Base-by-base conservation (phyloP, 2,329 filamentous ascomycete genomes). In the Cytospora paraplurivora region DNA sequence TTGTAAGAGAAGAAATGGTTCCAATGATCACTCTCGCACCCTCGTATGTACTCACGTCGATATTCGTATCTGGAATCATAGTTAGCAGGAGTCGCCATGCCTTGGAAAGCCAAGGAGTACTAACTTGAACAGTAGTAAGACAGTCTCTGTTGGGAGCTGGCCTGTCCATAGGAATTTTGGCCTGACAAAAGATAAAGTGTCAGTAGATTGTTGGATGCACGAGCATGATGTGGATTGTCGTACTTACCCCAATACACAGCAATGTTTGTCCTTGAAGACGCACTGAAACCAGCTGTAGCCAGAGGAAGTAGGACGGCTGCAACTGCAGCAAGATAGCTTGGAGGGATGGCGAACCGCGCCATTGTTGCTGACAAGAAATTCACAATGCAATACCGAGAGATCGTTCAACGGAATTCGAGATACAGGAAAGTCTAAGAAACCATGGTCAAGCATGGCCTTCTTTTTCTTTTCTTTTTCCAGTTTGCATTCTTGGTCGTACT, bases 241-340 rank as follows among this genome's bases (percentile, higher is more conserved):
- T 4, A 27, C 8, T 37, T 74, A 77, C 87, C 88, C 88, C 88
- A 91, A 73, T 91, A 91, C 1, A 89, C 78, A 33, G 83, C 86
- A 60, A 90, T 71, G 69, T 89, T 90, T 56, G 73, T 77, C 1
- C 71, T 69, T 1, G 80, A 78, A n/a, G 70, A 71, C 5, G 82
- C 65, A 65, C 80, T 75, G 68, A 85, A 82, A 13, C 76, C 79
- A 21, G 78, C 79, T 38, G 74, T 67, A 19, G 68, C 74, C 2
- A 70, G 64, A 7, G 77, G 74, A 19, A 73, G 64, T 19, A 52
- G 17, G 11, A 56, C n/a, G 19, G 50, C 41, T n/a, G 41, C 54
- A 17, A 54, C 5, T 21, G 49, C 44, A 21, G 57, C 51, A 19
- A 55, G 37, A 15, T 50, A 32, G 47, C 47, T 35, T 49, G 51